These are phyloP conservation scores for Tylopilus rubrobrunneus DNA, from an alignment of 768 basidiomycete genomes.

Conservation along the genomic window DNA sequence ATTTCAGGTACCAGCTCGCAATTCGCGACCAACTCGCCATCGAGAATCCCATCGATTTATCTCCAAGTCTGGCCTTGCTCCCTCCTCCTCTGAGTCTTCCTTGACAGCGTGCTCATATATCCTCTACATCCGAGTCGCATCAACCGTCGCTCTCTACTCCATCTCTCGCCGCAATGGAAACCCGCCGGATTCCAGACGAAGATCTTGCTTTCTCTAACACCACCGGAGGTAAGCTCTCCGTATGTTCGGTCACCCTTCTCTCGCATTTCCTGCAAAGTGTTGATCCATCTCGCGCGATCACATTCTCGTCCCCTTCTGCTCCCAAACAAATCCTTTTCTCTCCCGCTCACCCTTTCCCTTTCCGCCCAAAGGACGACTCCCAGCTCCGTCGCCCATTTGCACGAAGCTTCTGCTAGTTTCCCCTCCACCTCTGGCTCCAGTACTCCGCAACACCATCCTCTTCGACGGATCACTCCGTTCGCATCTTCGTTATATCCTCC, in stretches of 20 bases:
- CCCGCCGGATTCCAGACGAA: slow-evolving; percentile 19
- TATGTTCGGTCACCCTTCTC: slow-evolving; percentile 11
- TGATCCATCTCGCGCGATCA: slow-evolving; percentile 18
- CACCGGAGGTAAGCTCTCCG: slow-evolving; percentile 28
- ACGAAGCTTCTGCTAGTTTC: not conserved
- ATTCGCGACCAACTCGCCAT: slow-evolving; percentile 9
- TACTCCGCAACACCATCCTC: not conserved
- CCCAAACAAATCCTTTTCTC: not conserved
- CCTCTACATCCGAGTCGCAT: not conserved
- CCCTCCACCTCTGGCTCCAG: not conserved
- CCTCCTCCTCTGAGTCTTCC: not conserved
- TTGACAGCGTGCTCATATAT: not conserved
- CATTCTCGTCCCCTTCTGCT: not conserved
- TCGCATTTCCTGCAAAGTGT: slow-evolving; percentile 5
- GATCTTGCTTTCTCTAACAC: slow-evolving; percentile 6
- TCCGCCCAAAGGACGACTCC: slow-evolving; percentile 9
- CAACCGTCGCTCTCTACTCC: not conserved
- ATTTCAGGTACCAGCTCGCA: not conserved
- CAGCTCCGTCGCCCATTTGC: not conserved
- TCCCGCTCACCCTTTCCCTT: slow-evolving; percentile 4
- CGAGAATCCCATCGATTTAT: slow-evolving; percentile 12
- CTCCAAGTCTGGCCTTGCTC: slow-evolving; percentile 2
- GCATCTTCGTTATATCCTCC: not conserved
- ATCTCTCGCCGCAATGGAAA: slow-evolving; percentile 22
- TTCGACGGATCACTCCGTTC: not conserved